These are phyloP conservation scores for Cairneyella variabilis DNA, from an alignment of 495 filamentous ascomycete genomes.

Conservation along the genomic window DNA sequence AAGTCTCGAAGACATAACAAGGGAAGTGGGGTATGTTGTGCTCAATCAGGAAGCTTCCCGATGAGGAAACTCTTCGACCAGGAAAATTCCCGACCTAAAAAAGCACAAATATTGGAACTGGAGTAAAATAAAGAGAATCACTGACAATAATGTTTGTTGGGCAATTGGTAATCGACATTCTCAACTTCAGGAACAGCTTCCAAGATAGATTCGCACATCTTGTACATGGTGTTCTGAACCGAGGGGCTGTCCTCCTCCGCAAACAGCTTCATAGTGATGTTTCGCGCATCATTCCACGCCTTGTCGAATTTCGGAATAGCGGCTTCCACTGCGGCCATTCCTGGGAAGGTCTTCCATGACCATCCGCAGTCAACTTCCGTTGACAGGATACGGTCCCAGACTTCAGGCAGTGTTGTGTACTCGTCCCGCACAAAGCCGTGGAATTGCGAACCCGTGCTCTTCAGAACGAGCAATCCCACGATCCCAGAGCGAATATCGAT, in stretches of 20 bases:
- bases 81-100: no score
- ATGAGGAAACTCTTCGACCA: no score
- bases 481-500: conserved; percentile 71
- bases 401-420: conserved; percentile 85
- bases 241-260: conserved; percentile 88
- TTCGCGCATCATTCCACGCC: conserved; percentile 70
- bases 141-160: conserved; percentile 99
- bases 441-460: conserved; percentile 96
- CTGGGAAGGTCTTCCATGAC: conserved; percentile 72
- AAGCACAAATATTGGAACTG: no score
- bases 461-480: conserved; percentile 78
- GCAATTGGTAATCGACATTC: conserved; percentile 75
- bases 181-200: conserved; percentile 67
- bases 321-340: conserved; percentile 63
- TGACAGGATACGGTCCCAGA: conserved; percentile 90
- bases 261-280: conserved; percentile 86
- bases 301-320: conserved; percentile 65
- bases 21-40: no score
- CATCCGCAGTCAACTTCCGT: conserved; percentile 86
- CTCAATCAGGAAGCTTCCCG: no score
- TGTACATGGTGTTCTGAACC: conserved; percentile 97
- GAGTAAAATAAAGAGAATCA: conserved; percentile 42
- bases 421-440: conserved; percentile 90
- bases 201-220: conserved; percentile 90
- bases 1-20: no score